These are phyloP conservation scores for Meyerozyma guilliermondii DNA, from an alignment of 1,139 yeast species.

Conservation along the genomic window DNA sequence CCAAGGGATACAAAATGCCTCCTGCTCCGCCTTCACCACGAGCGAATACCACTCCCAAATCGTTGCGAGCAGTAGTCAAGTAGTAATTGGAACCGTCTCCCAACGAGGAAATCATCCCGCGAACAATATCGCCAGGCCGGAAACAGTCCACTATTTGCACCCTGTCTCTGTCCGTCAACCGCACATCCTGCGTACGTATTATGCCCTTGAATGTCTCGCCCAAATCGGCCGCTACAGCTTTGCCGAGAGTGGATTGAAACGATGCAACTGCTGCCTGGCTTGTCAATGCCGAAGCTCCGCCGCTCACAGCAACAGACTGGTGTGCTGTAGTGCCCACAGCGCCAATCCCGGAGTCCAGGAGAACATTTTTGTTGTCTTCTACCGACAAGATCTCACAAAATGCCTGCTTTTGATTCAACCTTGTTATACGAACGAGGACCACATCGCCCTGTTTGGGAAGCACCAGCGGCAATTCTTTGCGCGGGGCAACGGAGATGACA, in stretches of 20 bases:
- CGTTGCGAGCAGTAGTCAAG: slow-evolving; percentile 83
- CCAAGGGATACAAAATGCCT: slow-evolving; percentile 79
- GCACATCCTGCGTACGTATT: slow-evolving; percentile 80
- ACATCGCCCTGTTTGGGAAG: slow-evolving; percentile 83
- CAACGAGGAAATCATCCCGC: slow-evolving; percentile 75
- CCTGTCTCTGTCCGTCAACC: slow-evolving; percentile 87
- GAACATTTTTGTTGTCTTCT: slow-evolving; percentile 57
- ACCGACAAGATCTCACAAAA: slow-evolving; percentile 79
- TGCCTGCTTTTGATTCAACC: slow-evolving; percentile 67
- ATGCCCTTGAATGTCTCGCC: slow-evolving; percentile 93
- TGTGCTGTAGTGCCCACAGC: slow-evolving; percentile 50
- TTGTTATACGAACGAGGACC: slow-evolving; percentile 72
- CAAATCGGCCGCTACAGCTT: slow-evolving; percentile 53
- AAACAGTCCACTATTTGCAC: slow-evolving; percentile 76
- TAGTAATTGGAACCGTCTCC: slow-evolving; percentile 95
- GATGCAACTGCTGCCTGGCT: slow-evolving; percentile 45
- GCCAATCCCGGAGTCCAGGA: slow-evolving; percentile 65
- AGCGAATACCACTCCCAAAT: slow-evolving; percentile 91
- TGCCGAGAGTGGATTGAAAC: slow-evolving; percentile 26
- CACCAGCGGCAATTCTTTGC: slow-evolving; percentile 19
- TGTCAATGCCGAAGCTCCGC: slow-evolving; percentile 46
- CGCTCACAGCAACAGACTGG: slow-evolving; percentile 36
- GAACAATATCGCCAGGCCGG: slow-evolving; percentile 87
- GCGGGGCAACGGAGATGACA: slow-evolving; percentile 9
- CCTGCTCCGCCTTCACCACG: slow-evolving; percentile 67